These are phyloP conservation scores for Gastrodia elata DNA, from an alignment of 106 monocot genomes.

Conservation along the genomic window DNA sequence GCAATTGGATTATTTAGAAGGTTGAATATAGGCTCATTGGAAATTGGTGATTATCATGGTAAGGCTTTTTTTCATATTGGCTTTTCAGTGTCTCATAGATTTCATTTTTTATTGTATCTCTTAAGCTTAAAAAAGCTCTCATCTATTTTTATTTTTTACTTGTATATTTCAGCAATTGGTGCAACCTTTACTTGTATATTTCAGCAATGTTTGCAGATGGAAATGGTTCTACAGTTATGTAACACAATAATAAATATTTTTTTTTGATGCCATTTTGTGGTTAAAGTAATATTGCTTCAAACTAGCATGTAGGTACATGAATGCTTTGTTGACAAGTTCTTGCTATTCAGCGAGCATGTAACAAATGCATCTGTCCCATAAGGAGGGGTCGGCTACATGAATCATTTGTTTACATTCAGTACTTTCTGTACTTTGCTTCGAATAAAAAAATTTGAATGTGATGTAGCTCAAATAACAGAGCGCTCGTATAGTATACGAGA, in stretches of 20 bases:
- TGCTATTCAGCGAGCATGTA: no score
- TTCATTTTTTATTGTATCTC: not conserved
- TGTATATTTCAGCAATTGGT: constrained; percentile 57
- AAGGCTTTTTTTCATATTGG: constrained; percentile 4
- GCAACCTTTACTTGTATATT: constrained; percentile 52
- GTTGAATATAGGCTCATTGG: constrained; percentile 37
- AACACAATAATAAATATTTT: no score
- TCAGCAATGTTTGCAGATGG: not conserved
- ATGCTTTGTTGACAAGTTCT: no score
- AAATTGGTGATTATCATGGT: constrained; percentile 54
- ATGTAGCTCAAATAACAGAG: no score
- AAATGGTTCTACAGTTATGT: not conserved
- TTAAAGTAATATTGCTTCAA: no score
- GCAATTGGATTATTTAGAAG: constrained; percentile 34
- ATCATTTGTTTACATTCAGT: no score
- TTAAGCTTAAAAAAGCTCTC: not conserved
- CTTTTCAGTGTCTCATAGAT: not conserved
- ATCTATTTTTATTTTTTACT: not conserved
- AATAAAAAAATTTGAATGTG: no score
- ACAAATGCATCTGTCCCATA: no score
- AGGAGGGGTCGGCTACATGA: no score
- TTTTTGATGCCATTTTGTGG: not conserved
- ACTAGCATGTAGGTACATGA: no score
- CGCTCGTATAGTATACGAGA: no score
- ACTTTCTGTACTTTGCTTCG: no score